A percentile compares a stretch with the other conserved stretches of the same genome.
phyloP scores from a whole-genome alignment of 805 yeast genomes.

The Brettanomyces anomalus region DNA sequence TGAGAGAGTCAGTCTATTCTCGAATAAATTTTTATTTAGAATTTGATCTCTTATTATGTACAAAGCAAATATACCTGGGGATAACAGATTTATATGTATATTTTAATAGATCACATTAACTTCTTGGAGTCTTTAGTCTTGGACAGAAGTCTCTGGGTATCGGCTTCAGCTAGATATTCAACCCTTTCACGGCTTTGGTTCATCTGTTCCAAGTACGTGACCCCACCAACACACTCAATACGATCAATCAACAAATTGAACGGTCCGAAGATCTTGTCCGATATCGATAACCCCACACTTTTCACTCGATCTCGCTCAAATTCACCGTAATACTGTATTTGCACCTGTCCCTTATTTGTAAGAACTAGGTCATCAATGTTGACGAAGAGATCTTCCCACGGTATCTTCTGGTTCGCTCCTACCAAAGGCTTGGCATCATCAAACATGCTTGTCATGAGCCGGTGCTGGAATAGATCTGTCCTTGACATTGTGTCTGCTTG shows the following conservation, averaged over 20 bases:
- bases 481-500: conserved; percentile 74
- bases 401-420: conserved; percentile 7
- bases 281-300: conserved; percentile 69
- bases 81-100: no score
- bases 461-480: conserved; percentile 76
- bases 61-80: no score
- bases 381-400: conserved; percentile 78
- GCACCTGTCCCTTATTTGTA: conserved; percentile 64
- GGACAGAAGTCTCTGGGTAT: no score
- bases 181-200: conserved; percentile 24
- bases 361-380: conserved; percentile 73
- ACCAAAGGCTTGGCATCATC: background rate
- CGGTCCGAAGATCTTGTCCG: conserved; percentile 74
- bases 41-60: no score
- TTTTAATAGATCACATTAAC: background rate
- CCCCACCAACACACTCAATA: conserved; percentile 59
- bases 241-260: conserved; percentile 61
- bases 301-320: conserved; percentile 58
- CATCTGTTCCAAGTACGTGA: conserved; percentile 35
- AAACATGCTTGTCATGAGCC: conserved; percentile 41
- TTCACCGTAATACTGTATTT: conserved; percentile 44
- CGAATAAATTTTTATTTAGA: no score
- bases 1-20: no score
- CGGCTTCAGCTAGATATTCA: no score
- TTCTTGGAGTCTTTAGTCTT: background rate